Percentiles rank a stretch among this genome's conserved stretches.
Conservation (phyloP, 192 early-diverging fungal species). For the Coemansia sp. region DNA sequence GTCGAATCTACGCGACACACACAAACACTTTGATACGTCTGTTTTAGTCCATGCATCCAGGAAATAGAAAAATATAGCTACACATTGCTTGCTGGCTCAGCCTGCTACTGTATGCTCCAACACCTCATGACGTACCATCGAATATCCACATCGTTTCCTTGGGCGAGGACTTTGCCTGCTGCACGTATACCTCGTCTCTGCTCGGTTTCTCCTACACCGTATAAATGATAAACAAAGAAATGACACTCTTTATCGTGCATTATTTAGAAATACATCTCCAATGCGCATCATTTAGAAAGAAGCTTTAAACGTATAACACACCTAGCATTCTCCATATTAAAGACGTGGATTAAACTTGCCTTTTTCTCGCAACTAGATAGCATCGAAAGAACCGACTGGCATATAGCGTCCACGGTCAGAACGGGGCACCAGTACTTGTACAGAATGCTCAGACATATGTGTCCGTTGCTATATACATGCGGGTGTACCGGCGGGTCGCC, state of each 20-base stretch:
- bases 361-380: conserved; percentile 82
- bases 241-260: background rate
- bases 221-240: background rate
- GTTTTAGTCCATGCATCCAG: background rate
- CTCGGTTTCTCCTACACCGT: conserved; percentile 31
- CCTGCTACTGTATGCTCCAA: too few species aligned
- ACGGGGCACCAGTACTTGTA: conserved; percentile 95
- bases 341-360: conserved; percentile 23
- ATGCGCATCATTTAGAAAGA: too few species aligned
- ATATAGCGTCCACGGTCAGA: conserved; percentile 85
- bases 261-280: background rate
- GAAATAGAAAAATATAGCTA: too few species aligned
- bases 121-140: conserved; percentile 28
- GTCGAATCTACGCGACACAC: background rate
- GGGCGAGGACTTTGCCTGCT: conserved; percentile 42
- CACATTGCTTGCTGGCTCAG: too few species aligned
- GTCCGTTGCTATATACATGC: conserved; percentile 90
- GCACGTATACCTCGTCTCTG: conserved; percentile 35
- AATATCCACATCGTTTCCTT: conserved; percentile 52
- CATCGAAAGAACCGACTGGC: conserved; percentile 91
- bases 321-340: too few species aligned
- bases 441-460: conserved; percentile 95
- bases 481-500: conserved; percentile 69
- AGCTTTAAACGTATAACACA: too few species aligned
- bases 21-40: too few species aligned